A percentile compares a stretch with the other conserved stretches of the same genome.
Conservation (phyloP, 345 rosid species). For the Nasturtium officinale region DNA sequence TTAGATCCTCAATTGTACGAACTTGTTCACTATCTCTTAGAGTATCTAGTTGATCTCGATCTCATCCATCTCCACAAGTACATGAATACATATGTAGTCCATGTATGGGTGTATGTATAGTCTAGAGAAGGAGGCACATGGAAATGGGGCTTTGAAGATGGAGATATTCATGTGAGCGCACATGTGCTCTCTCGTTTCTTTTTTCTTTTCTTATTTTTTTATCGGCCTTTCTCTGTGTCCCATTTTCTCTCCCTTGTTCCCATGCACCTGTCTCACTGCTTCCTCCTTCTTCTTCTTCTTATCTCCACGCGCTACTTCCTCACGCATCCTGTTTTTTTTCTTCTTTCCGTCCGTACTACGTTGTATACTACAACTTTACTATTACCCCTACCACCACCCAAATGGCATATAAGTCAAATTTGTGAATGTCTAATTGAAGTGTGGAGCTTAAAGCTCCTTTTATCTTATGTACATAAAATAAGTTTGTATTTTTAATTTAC, state of each 20-base stretch:
- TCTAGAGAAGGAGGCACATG: slow-evolving; percentile 20
- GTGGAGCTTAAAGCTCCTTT: no score
- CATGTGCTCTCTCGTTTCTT: slow-evolving; percentile 22
- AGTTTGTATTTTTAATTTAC: neutral
- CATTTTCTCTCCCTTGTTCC: slow-evolving; percentile 16
- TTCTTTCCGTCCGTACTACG: slow-evolving; percentile 3
- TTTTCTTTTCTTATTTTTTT: neutral
- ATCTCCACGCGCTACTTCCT: slow-evolving; percentile 17
- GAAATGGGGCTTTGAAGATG: slow-evolving; percentile 28
- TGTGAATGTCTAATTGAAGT: neutral
- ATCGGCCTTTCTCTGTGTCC: slow-evolving; percentile 5
- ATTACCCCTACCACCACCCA: neutral
- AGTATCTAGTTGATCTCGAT: slow-evolving; percentile 10
- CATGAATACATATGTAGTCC: neutral
- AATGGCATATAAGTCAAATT: neutral
- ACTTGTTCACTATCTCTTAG: slow-evolving; percentile 11
- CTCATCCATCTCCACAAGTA: slow-evolving; percentile 3
- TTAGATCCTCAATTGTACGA: slow-evolving; percentile 8
- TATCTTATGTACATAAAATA: neutral
- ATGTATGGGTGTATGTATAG: neutral
- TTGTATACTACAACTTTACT: neutral
- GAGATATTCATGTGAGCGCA: slow-evolving; percentile 38
- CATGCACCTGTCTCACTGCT: slow-evolving; percentile 17
- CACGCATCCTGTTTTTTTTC: neutral
- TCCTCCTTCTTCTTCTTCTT: neutral